Evolutionary conservation across 768 basidiomycete genomes (phyloP), one percentile per base, ranked within the genome.

Genomic region (Boletus sp.): DNA sequence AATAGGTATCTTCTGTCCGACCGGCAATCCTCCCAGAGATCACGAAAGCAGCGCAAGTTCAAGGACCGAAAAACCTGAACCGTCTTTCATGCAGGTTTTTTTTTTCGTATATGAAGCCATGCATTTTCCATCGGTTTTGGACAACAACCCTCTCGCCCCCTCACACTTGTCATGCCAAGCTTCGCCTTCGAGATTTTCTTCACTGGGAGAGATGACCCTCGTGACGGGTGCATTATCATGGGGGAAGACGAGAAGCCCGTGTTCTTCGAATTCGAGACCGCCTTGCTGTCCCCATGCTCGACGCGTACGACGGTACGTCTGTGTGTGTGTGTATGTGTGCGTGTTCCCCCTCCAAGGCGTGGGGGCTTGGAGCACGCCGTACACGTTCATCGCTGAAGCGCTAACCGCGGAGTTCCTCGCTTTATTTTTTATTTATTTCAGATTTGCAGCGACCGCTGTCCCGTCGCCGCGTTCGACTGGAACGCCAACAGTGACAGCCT

Each of bases 201-300:
- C 76, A 84, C 85, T 44, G 83, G 85, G 51, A 74, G 75, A 64
- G 83, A 84, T 68, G 79, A 89, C 72, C 85, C 87, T 42, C 81
- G 86, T 51, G 63, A 79, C 53, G 77, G 75, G 54, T 85, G 83
- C 65, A 77, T 83, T 54, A 71, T 88, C 72, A 87, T 88, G 60
- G 85, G 87, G 38, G 80, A 84, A 63, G 82, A 81, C 69, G 74
- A 72, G 32, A 77, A 74, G 59, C 79, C 80, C 1, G 70, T 87
- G 61, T 85, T 81, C 72, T 81, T 83, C 66, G 80, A 77, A 64
- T 88, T 90, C 69, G 81, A 84, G 65, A 89, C 87, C 11, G 72
- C 75, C 49, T 5, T 50, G 35, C 15, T 54, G 25, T 43, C 66
- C 40, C 62, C 65, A 41, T 51, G 50, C 58, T 50, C 33, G 61